phyloP scores from a whole-genome alignment of 2,329 filamentous ascomycete species.

The Sclerotinia minor region DNA sequence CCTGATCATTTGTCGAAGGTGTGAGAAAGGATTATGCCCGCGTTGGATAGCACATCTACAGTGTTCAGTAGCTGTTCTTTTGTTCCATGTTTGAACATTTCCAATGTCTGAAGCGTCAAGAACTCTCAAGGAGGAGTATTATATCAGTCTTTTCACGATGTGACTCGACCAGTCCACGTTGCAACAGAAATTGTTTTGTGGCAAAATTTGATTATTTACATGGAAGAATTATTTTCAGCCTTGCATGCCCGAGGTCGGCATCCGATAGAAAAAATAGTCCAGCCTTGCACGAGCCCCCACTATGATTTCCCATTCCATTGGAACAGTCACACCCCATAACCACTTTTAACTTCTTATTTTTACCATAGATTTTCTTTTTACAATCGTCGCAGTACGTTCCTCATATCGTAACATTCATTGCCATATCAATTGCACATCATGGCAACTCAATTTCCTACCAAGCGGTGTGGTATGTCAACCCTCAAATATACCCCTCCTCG shows the following conservation, averaged over 20 bases:
- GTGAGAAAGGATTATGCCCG: neutral
- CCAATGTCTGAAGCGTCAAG: neutral
- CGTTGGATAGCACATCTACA: neutral
- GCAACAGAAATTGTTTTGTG: neutral
- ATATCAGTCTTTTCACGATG: neutral
- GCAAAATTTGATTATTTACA: neutral
- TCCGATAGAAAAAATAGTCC: constrained; percentile 17
- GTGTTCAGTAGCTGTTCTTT: neutral
- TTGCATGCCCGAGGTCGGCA: constrained; percentile 21
- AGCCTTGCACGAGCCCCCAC: constrained; percentile 14
- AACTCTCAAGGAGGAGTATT: neutral
- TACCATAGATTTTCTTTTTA: neutral
- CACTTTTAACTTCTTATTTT: neutral
- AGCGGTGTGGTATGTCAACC: constrained; percentile 51
- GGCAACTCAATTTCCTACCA: constrained; percentile 49
- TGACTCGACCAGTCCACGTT: neutral
- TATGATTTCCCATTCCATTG: constrained; percentile 8
- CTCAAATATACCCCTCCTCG: constrained; percentile 25
- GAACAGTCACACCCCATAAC: neutral
- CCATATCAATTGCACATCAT: constrained; percentile 23
- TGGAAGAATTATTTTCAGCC: constrained; percentile 11
- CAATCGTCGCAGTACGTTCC: neutral
- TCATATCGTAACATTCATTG: neutral
- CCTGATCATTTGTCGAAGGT: neutral
- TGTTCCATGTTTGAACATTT: neutral